Base-by-base conservation (phyloP, 768 basidiomycete species). In the Flagelloscypha sp. region DNA sequence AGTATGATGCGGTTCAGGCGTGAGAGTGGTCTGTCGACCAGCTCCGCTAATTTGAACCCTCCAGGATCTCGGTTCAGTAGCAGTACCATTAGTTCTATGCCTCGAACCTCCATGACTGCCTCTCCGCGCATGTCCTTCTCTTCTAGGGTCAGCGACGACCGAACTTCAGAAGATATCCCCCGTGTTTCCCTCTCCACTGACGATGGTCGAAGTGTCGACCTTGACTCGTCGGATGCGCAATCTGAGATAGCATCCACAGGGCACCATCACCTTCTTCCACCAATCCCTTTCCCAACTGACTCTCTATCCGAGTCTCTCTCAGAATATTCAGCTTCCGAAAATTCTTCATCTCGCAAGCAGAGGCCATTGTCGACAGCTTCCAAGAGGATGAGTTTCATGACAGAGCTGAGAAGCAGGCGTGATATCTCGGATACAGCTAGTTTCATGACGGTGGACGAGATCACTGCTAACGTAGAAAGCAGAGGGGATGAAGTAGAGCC, bases 401-500 rank as follows among this genome's bases (percentile, higher is more conserved):
- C 80, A 1, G 86, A 89, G 50, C 55, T 88, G 37, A 68, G 85
- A 41, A 84, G 76, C 55, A 85, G 79, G 54, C 77, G 84, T 15
- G 89, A 95, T 48, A 68, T 73, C 24, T 85, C 84, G 0, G 90
- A 94, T 50, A 88, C 89, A 6, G 88, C 87, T 4, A 90, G 86
- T 46, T 61, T 97, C 48, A 71, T 97, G 58, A 99, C 94, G 0
- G 87, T 99, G 16, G 94, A 99, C 50, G 90, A 99, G 59, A 95
- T 99, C 49, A 97, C 95, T 0, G 92, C 89, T 7, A 85, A 94
- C 50, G 85, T 99, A 6, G 94, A 84, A 54, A 65, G 64, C 38
- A 47, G 65, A 11, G 45, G 66, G 9, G 56, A 76, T 49, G 24
- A 61, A 74, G 39, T 74, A 69, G 35, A 77, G 72, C 47, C 68